Evolutionary conservation across 2,329 filamentous ascomycete species (phyloP), one percentile per base, ranked within the genome.

Genomic region (Talaromyces sp.): DNA sequence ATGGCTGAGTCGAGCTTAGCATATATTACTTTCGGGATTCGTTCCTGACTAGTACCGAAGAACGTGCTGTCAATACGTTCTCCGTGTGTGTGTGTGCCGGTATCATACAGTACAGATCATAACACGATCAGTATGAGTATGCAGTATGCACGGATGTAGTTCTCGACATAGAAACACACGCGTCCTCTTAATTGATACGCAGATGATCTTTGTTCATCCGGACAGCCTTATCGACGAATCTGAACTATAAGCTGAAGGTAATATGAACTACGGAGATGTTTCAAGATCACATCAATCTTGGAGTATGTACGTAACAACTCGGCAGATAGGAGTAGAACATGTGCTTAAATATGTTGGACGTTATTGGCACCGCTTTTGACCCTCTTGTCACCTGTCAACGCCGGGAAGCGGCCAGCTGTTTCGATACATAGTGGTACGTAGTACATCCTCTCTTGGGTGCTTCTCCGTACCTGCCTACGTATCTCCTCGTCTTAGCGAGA

Each of bases 31-130:
- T 47, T 43, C 58, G 58, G 59, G 8, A 41, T 61, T 13, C 8
- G 60, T 62, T 62, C 60, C 60, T 62, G 60, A 41, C 60, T 62
- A 62, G n/a, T 31, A 31, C 27, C 27, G 7, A 6, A 31, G 27
- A 31, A 31, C 27, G 27, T 31, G 27, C 27, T n/a, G 11, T 17
- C 41, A 39, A 47, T 33, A 60, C 39, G 27, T 31, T 15, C 27
- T 37, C 35, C 35, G 13, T 37, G 35, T 9, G 8, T 50, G 47
- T 50, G 31, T 52, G 49, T 52, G 33, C 49, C 27, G 17, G 49
- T 52, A 31, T n/a, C 15, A 19, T 52, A 52, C 49, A 52, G 49
- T 25, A 49, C 22, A 25, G 11, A 15, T 19, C 15, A 27, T 47
- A 6, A 5, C 27, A 31, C 27, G 27, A 6, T 31, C 5, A 31